These are phyloP conservation scores for Thielaviopsis ethacetica DNA, from an alignment of 2,329 filamentous ascomycete species.

Conservation along the genomic window DNA sequence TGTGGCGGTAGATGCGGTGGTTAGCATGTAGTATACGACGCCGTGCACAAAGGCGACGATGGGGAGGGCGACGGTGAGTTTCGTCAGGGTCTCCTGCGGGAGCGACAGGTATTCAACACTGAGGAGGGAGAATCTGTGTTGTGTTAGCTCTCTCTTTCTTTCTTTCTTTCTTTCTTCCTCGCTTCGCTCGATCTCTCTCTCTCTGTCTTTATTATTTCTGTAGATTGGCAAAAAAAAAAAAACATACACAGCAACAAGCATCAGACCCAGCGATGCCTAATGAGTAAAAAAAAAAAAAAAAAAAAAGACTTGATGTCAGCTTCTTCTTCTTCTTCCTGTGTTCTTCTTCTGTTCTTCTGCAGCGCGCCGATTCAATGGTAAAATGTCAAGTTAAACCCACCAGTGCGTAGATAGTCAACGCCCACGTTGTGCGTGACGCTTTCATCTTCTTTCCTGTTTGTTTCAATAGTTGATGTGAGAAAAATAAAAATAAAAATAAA, in stretches of 20 bases:
- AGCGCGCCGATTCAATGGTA: too few relatives aligned
- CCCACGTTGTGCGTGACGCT: neutral
- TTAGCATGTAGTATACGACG: neutral
- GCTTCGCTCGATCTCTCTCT: too few relatives aligned
- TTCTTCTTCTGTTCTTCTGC: too few relatives aligned
- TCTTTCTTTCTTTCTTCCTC: too few relatives aligned
- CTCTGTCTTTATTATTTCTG: too few relatives aligned
- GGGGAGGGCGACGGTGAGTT: slow-evolving; percentile 2
- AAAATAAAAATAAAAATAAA: neutral
- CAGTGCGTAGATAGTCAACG: neutral
- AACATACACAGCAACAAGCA: slow-evolving; percentile 1
- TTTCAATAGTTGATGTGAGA: neutral
- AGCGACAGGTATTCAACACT: slow-evolving; percentile 6
- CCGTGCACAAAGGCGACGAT: slow-evolving; percentile 2
- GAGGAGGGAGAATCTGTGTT: neutral
- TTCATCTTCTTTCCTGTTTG: too few relatives aligned
- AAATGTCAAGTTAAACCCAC: neutral
- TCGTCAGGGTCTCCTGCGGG: slow-evolving; percentile 4
- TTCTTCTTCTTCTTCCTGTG: too few relatives aligned
- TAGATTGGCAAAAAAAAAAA: too few relatives aligned
- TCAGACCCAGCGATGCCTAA: neutral
- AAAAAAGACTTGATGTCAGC: too few relatives aligned
- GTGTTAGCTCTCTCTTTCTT: neutral
- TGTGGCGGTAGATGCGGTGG: too few relatives aligned
- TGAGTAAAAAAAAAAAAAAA: too few relatives aligned